These are phyloP conservation scores for Phymatotrichopsis omnivora DNA, from an alignment of 2,329 filamentous ascomycete genomes.

Conservation along the genomic window DNA sequence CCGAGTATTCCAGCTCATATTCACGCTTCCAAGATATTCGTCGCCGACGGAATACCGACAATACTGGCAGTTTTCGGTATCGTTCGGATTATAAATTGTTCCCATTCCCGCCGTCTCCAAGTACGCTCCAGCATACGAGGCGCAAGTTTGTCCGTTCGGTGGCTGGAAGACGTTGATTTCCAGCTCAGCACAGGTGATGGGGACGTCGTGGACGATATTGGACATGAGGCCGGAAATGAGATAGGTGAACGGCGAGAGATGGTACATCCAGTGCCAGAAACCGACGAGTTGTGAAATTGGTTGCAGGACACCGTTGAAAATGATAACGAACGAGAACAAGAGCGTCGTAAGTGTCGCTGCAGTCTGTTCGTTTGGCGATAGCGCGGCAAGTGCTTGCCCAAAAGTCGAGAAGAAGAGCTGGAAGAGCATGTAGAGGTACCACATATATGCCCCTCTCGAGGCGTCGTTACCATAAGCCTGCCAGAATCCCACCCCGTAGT, in stretches of 20 bases:
- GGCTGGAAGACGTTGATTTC: slow-evolving; percentile 62
- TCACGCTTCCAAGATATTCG: slow-evolving; percentile 41
- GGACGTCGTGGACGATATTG: slow-evolving; percentile 56
- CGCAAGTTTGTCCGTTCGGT: slow-evolving; percentile 48
- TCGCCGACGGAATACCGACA: slow-evolving; percentile 47
- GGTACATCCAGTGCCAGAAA: slow-evolving; percentile 82
- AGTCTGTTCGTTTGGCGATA: slow-evolving; percentile 63
- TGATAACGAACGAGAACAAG: slow-evolving; percentile 27
- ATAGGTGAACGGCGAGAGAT: slow-evolving; percentile 73
- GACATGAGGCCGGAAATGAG: slow-evolving; percentile 62
- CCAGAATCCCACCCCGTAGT: slow-evolving; percentile 70
- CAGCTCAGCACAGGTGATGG: slow-evolving; percentile 55
- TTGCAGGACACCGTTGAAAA: slow-evolving; percentile 52
- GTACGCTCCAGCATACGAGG: slow-evolving; percentile 46
- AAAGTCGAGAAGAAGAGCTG: slow-evolving; percentile 75
- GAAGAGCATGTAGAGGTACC: slow-evolving; percentile 65
- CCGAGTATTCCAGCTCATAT: slow-evolving; percentile 46
- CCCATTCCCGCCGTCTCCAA: slow-evolving; percentile 41
- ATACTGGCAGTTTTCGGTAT: slow-evolving; percentile 46
- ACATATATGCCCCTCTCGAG: slow-evolving; percentile 63
- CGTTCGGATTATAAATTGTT: slow-evolving; percentile 43
- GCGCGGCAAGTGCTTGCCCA: slow-evolving; percentile 67
- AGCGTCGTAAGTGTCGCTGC: slow-evolving; percentile 62
- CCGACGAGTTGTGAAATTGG: slow-evolving; percentile 51
- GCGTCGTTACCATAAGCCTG: slow-evolving; percentile 53